Evolutionary conservation across 352 stramenopile species (phyloP).

Genomic region (Aphanomyces astaci): DNA sequence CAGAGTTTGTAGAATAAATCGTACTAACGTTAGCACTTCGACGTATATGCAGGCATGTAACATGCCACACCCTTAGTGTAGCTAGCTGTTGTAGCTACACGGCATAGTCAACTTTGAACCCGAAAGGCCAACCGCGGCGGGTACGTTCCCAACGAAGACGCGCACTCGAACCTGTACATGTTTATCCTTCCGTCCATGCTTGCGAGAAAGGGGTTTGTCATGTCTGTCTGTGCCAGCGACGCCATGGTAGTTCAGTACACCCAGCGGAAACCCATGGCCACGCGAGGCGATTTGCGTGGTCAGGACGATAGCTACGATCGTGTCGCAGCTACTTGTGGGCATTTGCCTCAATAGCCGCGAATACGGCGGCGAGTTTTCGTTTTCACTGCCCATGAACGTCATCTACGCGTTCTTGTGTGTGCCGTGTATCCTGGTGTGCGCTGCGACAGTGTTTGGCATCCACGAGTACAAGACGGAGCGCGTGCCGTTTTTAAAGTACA

Average conservation of each 20-base stretch:
- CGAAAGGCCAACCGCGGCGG: not conserved
- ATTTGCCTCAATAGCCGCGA: slow-evolving; percentile 37
- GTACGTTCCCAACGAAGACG: not conserved
- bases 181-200: slow-evolving; percentile 41
- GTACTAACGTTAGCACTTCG: no score
- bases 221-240: slow-evolving; percentile 34
- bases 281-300: slow-evolving; percentile 37
- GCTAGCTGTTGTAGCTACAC: no score
- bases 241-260: slow-evolving; percentile 37
- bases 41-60: no score
- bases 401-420: slow-evolving; percentile 27
- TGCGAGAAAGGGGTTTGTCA: slow-evolving; percentile 34
- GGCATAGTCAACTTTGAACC: no score
- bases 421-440: slow-evolving; percentile 26
- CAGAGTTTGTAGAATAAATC: no score
- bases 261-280: slow-evolving; percentile 32
- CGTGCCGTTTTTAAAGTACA: slow-evolving; percentile 3
- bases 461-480: slow-evolving; percentile 20
- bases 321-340: slow-evolving; percentile 28
- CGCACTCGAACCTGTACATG: not conserved
- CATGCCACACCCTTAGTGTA: no score
- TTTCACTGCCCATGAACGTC: slow-evolving; percentile 30
- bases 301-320: slow-evolving; percentile 36
- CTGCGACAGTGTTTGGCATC: slow-evolving; percentile 24
- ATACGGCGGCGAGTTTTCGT: slow-evolving; percentile 42